phyloP scores from a whole-genome alignment of 371 early-diverging fungal species.

The Syncephalastrum monosporum region DNA sequence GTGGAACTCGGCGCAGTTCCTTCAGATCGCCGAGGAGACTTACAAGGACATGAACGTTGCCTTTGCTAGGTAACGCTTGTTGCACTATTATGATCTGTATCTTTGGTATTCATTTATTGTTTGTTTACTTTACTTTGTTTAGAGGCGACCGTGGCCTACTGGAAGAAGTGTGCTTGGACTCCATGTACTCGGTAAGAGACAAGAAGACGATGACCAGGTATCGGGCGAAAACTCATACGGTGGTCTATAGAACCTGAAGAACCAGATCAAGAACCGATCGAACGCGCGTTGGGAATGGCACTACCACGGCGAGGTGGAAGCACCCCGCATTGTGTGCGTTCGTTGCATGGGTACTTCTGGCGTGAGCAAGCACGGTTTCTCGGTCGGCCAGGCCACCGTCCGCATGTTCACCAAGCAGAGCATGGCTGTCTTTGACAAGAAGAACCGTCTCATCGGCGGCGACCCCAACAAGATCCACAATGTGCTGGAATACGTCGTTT shows the following conservation, averaged over 20 bases:
- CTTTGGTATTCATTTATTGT: neutral
- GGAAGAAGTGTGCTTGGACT: conserved; percentile 61
- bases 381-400: conserved; percentile 70
- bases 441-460: conserved; percentile 55
- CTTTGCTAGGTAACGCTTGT: conserved; percentile 51
- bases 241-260: conserved; percentile 54
- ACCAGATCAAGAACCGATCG: conserved; percentile 62
- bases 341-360: conserved; percentile 50
- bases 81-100: neutral
- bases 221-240: too few species aligned
- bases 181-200: conserved; percentile 54
- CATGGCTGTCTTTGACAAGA: conserved; percentile 64
- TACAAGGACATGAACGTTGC: conserved; percentile 75
- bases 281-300: conserved; percentile 66
- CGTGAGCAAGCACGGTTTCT: conserved; percentile 46
- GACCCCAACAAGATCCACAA: conserved; percentile 58
- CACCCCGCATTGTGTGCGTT: conserved; percentile 66
- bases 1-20: conserved; percentile 51
- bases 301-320: conserved; percentile 56
- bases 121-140: neutral
- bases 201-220: too few species aligned
- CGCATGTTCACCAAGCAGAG: conserved; percentile 71
- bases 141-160: conserved; percentile 63
- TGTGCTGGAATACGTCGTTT: conserved; percentile 68
- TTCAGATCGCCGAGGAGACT: conserved; percentile 58